These are phyloP conservation scores for Letharia columbiana DNA, from an alignment of 495 filamentous ascomycete species.

Conservation along the genomic window DNA sequence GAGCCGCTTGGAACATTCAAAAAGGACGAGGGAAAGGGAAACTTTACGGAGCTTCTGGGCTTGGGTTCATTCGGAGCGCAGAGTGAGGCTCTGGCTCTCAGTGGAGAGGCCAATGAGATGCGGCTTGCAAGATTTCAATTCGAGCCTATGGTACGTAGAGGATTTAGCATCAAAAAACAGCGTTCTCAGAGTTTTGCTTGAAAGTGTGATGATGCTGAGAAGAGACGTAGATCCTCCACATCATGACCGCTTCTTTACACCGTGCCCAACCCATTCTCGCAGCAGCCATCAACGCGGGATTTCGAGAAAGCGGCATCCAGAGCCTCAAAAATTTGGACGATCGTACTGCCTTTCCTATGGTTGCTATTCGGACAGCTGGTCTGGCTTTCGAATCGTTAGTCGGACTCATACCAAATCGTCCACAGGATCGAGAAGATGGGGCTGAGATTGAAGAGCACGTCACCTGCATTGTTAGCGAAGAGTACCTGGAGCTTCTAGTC, in stretches of 20 bases:
- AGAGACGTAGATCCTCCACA: slow-evolving; percentile 66
- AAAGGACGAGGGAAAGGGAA: neutral
- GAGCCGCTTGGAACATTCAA: slow-evolving; percentile 45
- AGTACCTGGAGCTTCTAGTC: slow-evolving; percentile 55
- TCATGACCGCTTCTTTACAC: slow-evolving; percentile 62
- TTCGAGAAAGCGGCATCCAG: slow-evolving; percentile 76
- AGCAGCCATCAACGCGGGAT: slow-evolving; percentile 70
- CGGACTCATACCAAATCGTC: slow-evolving; percentile 35
- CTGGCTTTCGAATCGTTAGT: slow-evolving; percentile 71
- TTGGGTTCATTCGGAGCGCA: neutral
- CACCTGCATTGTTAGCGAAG: slow-evolving; percentile 41
- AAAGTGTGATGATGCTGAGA: neutral
- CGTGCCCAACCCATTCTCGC: slow-evolving; percentile 64
- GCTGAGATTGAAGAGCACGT: slow-evolving; percentile 28
- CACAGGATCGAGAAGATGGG: slow-evolving; percentile 28
- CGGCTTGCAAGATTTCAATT: slow-evolving; percentile 84
- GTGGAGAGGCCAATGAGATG: slow-evolving; percentile 23
- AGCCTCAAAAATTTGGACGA: slow-evolving; percentile 35
- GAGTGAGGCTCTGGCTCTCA: neutral
- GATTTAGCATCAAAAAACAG: neutral
- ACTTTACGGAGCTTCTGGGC: slow-evolving; percentile 32
- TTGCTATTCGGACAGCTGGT: slow-evolving; percentile 74
- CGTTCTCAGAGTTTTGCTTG: neutral
- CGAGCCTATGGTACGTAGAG: slow-evolving; percentile 69
- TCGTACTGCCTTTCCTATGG: slow-evolving; percentile 53